phyloP scores from a whole-genome alignment of 208 protist species.

The Entamoeba histolytica region DNA sequence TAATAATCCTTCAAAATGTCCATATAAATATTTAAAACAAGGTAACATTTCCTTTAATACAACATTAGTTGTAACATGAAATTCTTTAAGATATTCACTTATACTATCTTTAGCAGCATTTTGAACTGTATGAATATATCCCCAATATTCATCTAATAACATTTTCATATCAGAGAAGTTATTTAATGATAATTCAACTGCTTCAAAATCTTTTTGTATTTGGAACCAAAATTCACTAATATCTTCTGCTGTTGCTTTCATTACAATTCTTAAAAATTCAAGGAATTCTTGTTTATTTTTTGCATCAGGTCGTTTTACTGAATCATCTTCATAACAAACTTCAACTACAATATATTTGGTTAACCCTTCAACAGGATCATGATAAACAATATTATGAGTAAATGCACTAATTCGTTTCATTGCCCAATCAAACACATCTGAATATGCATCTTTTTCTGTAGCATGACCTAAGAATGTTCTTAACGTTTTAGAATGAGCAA shows the following conservation, averaged over 20 bases:
- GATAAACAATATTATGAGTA: not conserved
- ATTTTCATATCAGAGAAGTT: not conserved
- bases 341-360: not conserved
- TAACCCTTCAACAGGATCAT: not conserved
- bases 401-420: not conserved
- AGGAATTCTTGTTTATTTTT: not conserved
- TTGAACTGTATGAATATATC: not conserved
- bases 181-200: not conserved
- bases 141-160: not conserved
- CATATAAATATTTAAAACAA: not conserved
- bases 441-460: not conserved
- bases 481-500: not conserved
- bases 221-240: not conserved
- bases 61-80: not conserved
- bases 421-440: not conserved
- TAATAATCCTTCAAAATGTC: not conserved
- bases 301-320: not conserved
- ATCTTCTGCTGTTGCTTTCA: not conserved
- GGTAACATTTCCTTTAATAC: not conserved
- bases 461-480: not conserved
- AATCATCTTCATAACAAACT: not conserved
- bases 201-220: not conserved
- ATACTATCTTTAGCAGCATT: not conserved
- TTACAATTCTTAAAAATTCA: not conserved
- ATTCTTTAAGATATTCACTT: not conserved